Base-by-base conservation (phyloP, 2,329 filamentous ascomycete species). In the Chlorencoelia australis region DNA sequence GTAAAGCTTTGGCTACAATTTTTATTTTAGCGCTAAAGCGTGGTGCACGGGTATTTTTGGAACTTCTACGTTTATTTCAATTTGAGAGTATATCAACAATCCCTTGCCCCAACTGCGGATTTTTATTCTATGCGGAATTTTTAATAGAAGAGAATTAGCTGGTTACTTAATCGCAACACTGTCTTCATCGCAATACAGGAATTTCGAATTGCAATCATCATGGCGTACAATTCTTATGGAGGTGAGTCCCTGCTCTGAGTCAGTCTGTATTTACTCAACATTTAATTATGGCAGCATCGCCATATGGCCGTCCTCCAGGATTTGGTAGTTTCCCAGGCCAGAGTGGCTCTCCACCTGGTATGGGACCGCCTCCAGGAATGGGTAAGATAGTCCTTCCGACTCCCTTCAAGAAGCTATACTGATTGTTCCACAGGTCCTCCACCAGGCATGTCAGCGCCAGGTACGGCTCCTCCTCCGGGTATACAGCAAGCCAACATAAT, bases 391-490 rank as follows among this genome's bases (percentile, higher is more conserved):
- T 30, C 15, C 25, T 24, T 24, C 30, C 35, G 19, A 30, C 38
- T 40, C 21, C 15, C 25, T 38, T 45, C 33, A 17, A 5, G 15
- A 9, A 19, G 9, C 13, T 45, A 48, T 47, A 48, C 11, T 45
- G 50, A 46, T 49, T n/a, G 25, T 33, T 31, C 10, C 9, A 28
- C 31, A 85, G 81, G 75, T 60, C 73, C 80, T 61, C 82, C 83
- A 56, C 82, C 83, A 66, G 83, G 82, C 65, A 83, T 86, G 74
- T 73, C 80, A 58, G 78, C 78, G 59, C 87, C 87, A 53, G 87
- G 86, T 57, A 84, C 87, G 59, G 77, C 73, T 58, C 75, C 79
- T 55, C 78, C 82, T 47, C 82, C 82, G 41, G 84, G 83, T 60
- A 74, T 89, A 61, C 79, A 82, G 57, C 81, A 82, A 67, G 69